Evolutionary conservation across 2,329 filamentous ascomycete species (phyloP).

Genomic region (Epichloe glyceriae): DNA sequence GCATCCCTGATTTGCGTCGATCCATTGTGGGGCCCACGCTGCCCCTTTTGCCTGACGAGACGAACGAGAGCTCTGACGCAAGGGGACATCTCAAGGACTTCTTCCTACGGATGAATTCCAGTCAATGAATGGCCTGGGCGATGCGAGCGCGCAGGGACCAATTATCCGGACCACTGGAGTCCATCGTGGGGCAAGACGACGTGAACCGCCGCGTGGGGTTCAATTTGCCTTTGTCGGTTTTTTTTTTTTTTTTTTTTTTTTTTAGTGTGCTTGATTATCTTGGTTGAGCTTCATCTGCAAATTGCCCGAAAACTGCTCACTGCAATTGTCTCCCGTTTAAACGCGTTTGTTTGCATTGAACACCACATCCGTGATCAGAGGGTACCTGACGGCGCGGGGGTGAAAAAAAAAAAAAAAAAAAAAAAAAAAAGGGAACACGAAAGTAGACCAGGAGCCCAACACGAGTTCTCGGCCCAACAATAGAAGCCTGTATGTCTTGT

Average conservation of each 20-base stretch:
- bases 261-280: no score
- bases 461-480: background rate
- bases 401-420: background rate
- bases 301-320: no score
- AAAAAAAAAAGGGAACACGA: background rate
- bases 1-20: background rate
- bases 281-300: no score
- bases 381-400: background rate
- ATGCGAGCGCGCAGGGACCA: background rate
- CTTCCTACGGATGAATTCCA: background rate
- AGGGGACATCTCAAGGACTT: background rate
- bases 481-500: background rate
- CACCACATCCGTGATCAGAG: no score
- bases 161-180: background rate
- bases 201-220: no score
- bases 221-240: no score
- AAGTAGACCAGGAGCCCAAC: background rate
- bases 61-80: background rate
- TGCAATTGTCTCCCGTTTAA: no score
- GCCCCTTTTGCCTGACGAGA: background rate
- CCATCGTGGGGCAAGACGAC: background rate
- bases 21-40: background rate
- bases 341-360: no score
- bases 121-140: no score
- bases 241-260: no score